phyloP scores from a whole-genome alignment of 371 early-diverging fungal species.

The Mucor mucedo region DNA sequence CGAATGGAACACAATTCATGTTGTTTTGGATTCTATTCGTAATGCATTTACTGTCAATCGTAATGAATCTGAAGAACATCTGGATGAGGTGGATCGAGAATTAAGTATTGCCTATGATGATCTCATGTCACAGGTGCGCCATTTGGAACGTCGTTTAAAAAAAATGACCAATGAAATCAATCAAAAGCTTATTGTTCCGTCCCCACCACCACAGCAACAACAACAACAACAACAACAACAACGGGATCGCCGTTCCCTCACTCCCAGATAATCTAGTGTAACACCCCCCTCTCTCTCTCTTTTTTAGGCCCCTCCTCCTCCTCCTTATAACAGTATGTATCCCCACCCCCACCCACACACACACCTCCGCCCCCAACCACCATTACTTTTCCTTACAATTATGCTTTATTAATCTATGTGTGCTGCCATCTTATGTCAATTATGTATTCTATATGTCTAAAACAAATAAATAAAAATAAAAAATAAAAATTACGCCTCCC shows the following conservation, averaged over 20 bases:
- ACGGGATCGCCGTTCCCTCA: neutral
- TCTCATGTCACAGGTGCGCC: constrained; percentile 28
- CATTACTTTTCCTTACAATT: neutral
- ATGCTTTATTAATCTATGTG: too few relatives aligned
- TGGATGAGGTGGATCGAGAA: constrained; percentile 27
- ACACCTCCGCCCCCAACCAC: neutral
- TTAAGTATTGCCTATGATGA: constrained; percentile 29
- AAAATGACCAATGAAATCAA: constrained; percentile 23
- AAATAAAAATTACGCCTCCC: too few relatives aligned
- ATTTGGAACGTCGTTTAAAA: constrained; percentile 24
- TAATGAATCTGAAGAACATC: constrained; percentile 25
- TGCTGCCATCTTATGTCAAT: too few relatives aligned
- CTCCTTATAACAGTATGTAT: neutral
- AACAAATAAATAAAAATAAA: too few relatives aligned
- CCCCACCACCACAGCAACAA: neutral
- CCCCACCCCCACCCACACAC: too few relatives aligned
- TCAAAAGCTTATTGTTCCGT: constrained; percentile 9
- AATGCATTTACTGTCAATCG: constrained; percentile 23
- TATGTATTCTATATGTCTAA: too few relatives aligned
- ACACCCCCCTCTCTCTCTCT: neutral
- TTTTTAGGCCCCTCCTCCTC: neutral
- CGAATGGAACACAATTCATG: constrained; percentile 24
- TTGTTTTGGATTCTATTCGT: constrained; percentile 19
- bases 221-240: constrained; percentile 7
- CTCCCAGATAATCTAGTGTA: constrained; percentile 9